A percentile compares a stretch with the other conserved stretches of the same genome.
Conservation (phyloP, 2,329 filamentous ascomycete species). For the Penicillium sp. region DNA sequence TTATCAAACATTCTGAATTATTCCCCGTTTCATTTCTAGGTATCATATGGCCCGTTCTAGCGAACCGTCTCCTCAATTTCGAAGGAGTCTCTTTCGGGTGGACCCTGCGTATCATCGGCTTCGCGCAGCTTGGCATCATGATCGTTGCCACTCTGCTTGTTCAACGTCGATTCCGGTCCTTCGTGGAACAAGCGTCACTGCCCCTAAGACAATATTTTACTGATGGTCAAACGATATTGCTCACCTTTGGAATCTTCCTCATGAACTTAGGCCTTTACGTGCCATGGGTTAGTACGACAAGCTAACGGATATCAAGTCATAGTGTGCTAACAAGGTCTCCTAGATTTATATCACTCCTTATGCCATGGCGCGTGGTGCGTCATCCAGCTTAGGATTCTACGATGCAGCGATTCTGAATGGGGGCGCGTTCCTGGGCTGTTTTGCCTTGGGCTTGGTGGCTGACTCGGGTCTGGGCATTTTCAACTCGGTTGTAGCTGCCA, state of each 20-base stretch:
- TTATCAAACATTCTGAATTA: no score
- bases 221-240: neutral
- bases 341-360: neutral
- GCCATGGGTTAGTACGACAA: neutral
- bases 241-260: neutral
- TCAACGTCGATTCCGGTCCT: neutral
- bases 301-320: neutral
- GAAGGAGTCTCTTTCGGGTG: no score
- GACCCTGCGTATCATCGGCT: no score
- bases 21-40: no score
- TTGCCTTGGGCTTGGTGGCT: neutral
- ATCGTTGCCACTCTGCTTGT: neutral
- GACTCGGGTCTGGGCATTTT: neutral
- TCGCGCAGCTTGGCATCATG: neutral
- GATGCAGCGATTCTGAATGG: neutral
- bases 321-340: neutral
- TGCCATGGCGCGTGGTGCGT: neutral
- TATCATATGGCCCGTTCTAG: no score
- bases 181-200: neutral
- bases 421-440: neutral
- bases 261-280: neutral
- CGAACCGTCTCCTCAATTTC: no score
- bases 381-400: neutral
- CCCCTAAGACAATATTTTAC: neutral
- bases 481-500: neutral